phyloP scores from a whole-genome alignment of 352 stramenopile species.

The Globisporangium middletonii region DNA sequence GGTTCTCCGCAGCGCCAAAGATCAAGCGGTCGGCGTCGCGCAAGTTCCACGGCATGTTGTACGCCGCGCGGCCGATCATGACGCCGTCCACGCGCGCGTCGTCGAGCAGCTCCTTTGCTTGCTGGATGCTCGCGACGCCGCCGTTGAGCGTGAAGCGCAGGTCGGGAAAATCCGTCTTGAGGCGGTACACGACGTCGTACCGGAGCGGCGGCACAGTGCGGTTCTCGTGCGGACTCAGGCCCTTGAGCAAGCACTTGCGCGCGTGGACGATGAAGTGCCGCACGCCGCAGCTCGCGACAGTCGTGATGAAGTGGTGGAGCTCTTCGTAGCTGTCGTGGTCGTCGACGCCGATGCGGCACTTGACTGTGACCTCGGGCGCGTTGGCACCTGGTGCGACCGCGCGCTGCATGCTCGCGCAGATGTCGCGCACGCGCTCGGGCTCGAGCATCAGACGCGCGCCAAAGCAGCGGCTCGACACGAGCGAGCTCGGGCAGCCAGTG shows the following conservation, averaged over 20 bases:
- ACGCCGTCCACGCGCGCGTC: conserved; percentile 73
- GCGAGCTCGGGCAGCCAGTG: conserved; percentile 89
- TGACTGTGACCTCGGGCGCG: conserved; percentile 90
- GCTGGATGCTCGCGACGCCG: conserved; percentile 90
- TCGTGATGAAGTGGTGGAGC: conserved; percentile 92
- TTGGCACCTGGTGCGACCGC: conserved; percentile 25
- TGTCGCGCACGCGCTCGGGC: conserved; percentile 90
- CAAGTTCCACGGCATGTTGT: conserved; percentile 88
- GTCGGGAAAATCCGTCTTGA: conserved; percentile 96
- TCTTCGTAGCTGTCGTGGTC: conserved; percentile 91
- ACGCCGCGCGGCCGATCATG: conserved; percentile 89
- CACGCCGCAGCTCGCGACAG: conserved; percentile 85
- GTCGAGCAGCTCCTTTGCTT: conserved; percentile 87
- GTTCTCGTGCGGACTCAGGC: conserved; percentile 95
- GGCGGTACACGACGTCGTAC: conserved; percentile 92
- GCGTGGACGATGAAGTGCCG: conserved; percentile 98
- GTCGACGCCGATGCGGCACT: conserved; percentile 98
- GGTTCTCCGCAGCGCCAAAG: conserved; percentile 63
- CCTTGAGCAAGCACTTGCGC: conserved; percentile 96
- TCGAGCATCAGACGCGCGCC: conserved; percentile 97
- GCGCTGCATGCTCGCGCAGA: conserved; percentile 85
- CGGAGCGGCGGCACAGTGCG: conserved; percentile 95
- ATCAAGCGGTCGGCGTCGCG: conserved; percentile 80
- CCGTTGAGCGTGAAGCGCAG: conserved; percentile 98
- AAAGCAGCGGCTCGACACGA: conserved; percentile 89